A percentile compares a stretch with the other conserved stretches of the same genome.
Conservation (phyloP, 805 yeast genomes). For the Nakazawaea pomicola region DNA sequence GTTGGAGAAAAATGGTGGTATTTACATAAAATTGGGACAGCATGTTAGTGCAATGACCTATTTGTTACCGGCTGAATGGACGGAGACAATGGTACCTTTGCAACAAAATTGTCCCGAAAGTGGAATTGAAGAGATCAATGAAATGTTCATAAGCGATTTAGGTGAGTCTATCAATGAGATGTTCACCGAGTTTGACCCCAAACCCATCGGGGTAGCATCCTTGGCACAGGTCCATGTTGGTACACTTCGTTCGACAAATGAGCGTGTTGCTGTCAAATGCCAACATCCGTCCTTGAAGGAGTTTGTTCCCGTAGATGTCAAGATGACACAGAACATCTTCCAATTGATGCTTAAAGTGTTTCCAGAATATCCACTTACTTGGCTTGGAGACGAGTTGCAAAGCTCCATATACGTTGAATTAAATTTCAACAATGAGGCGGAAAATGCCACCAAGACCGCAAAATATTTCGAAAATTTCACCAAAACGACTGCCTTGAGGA, state of each 20-base stretch:
- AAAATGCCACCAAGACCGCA: constrained; percentile 68
- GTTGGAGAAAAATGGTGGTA: constrained; percentile 81
- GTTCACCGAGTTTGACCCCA: constrained; percentile 60
- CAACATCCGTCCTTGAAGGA: constrained; percentile 87
- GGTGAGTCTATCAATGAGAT: constrained; percentile 55
- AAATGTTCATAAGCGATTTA: constrained; percentile 65
- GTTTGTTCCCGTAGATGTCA: constrained; percentile 87
- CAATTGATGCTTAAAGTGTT: constrained; percentile 68
- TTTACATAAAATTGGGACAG: constrained; percentile 92
- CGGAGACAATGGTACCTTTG: constrained; percentile 85
- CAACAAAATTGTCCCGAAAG: constrained; percentile 90
- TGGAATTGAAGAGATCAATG: constrained; percentile 59
- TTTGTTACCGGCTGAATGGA: constrained; percentile 90
- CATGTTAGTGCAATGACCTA: constrained; percentile 91
- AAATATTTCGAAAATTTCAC: constrained; percentile 56
- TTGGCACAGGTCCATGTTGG: constrained; percentile 95
- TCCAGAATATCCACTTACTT: constrained; percentile 88
- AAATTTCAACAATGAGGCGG: constrained; percentile 83
- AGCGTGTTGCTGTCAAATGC: constrained; percentile 86
- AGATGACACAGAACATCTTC: constrained; percentile 73
- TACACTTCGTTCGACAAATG: constrained; percentile 47
- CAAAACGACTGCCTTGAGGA: constrained; percentile 65
- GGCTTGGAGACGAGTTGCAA: constrained; percentile 95
- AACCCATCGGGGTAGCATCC: constrained; percentile 93
- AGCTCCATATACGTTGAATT: constrained; percentile 85